A percentile compares a stretch with the other conserved stretches of the same genome.
Evolutionary conservation across 2,329 filamentous ascomycete species (phyloP).

Genomic region (Paecilomyces dactylethromorphus): DNA sequence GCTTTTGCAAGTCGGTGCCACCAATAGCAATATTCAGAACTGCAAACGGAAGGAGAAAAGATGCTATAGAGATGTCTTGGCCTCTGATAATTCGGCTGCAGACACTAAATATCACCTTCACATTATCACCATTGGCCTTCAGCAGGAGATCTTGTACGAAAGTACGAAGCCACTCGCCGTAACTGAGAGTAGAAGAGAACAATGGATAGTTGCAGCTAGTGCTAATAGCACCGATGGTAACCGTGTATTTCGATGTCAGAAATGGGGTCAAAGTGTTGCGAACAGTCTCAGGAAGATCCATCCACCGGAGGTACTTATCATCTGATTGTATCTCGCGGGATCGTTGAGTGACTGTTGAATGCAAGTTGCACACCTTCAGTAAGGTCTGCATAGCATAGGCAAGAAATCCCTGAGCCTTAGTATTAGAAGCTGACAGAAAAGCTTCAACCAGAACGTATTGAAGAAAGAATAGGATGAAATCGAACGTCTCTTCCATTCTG

Average conservation of each 20-base stretch:
- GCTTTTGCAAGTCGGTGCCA: slow-evolving; percentile 57
- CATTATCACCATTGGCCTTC: slow-evolving; percentile 67
- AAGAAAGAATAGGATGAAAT: slow-evolving; percentile 80
- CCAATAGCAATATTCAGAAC: slow-evolving; percentile 77
- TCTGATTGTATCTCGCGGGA: slow-evolving; percentile 51
- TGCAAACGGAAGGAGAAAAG: slow-evolving; percentile 83
- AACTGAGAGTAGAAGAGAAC: slow-evolving; percentile 61
- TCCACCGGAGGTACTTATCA: slow-evolving; percentile 67
- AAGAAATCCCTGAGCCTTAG: slow-evolving; percentile 80
- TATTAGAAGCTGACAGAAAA: slow-evolving; percentile 85
- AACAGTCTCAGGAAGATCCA: slow-evolving; percentile 66
- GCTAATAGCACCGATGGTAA: slow-evolving; percentile 54
- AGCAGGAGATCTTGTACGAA: slow-evolving; percentile 78
- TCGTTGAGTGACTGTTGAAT: slow-evolving; percentile 46
- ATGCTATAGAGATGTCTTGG: slow-evolving; percentile 77
- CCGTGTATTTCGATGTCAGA: slow-evolving; percentile 71
- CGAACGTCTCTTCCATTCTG: slow-evolving; percentile 66
- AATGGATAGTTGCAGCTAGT: slow-evolving; percentile 66
- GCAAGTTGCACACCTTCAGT: slow-evolving; percentile 69
- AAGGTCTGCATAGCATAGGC: slow-evolving; percentile 94
- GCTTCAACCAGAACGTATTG: slow-evolving; percentile 84
- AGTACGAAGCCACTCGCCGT: slow-evolving; percentile 73
- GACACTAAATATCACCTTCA: slow-evolving; percentile 71
- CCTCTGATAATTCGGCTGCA: slow-evolving; percentile 75
- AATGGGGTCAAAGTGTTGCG: slow-evolving; percentile 84